These are phyloP conservation scores for Salisapilia sapeloensis DNA, from an alignment of 352 stramenopile genomes.

Conservation along the genomic window DNA sequence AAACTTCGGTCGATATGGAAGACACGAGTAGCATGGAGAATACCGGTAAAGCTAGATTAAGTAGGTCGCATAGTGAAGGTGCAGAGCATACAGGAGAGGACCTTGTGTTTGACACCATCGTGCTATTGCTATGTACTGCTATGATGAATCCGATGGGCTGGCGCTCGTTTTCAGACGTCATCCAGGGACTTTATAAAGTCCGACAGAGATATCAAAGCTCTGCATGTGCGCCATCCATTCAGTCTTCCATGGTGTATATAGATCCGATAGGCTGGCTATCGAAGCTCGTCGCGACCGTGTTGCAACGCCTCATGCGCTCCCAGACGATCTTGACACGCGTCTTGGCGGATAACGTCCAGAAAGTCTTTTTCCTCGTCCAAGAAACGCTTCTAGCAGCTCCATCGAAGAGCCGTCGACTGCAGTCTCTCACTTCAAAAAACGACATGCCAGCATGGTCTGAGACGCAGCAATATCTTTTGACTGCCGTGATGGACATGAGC, in stretches of 20 bases:
- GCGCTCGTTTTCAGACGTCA: conserved; percentile 43
- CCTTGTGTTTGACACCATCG: conserved; percentile 65
- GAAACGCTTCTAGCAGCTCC: conserved; percentile 34
- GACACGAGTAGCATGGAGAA: conserved; percentile 1
- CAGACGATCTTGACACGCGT: conserved; percentile 56
- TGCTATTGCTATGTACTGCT: conserved; percentile 54
- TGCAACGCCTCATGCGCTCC: conserved; percentile 59
- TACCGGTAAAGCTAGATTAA: conserved; percentile 1
- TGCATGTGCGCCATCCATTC: no score
- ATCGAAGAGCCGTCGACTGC: conserved; percentile 3
- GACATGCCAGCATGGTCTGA: conserved; percentile 20
- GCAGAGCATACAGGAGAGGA: conserved; percentile 59
- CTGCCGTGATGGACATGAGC: conserved; percentile 58
- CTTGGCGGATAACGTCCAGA: conserved; percentile 64
- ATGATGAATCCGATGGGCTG: conserved; percentile 51
- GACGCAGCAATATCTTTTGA: conserved; percentile 48
- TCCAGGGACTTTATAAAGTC: conserved; percentile 36
- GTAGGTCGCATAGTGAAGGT: conserved; percentile 36
- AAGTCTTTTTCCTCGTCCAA: conserved; percentile 42
- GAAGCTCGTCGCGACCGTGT: conserved; percentile 41
- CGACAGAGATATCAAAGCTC: neutral
- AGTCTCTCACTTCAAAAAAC: conserved; percentile 2
- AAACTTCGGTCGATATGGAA: neutral
- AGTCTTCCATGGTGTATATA: conserved; percentile 20
- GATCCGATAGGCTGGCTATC: conserved; percentile 44